phyloP scores from a whole-genome alignment of 257 asterid species.

The Avicennia marina region DNA sequence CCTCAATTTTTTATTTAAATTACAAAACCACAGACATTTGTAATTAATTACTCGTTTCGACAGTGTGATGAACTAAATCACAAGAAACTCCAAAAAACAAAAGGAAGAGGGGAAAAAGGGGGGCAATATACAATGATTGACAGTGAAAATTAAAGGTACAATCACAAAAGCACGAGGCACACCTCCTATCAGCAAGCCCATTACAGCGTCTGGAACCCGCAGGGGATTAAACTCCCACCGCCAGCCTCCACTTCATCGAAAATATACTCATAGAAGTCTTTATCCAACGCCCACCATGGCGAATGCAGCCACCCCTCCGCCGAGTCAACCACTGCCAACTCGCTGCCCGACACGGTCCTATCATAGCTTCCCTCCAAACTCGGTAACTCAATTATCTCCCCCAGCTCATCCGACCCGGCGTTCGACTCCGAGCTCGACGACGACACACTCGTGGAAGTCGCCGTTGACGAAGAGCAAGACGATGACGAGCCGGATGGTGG shows the following conservation, averaged over 20 bases:
- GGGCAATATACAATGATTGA: too few relatives aligned
- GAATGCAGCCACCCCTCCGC: slow-evolving; percentile 57
- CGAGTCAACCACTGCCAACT: slow-evolving; percentile 48
- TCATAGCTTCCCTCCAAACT: slow-evolving; percentile 56
- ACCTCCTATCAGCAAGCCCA: slow-evolving; percentile 34
- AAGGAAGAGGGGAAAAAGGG: too few relatives aligned
- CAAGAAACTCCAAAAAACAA: too few relatives aligned
- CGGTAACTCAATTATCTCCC: slow-evolving; percentile 76
- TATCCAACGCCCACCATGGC: slow-evolving; percentile 52
- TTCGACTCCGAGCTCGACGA: slow-evolving; percentile 6
- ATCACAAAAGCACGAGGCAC: slow-evolving; percentile 32
- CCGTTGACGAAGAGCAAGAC: neutral
- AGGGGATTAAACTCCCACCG: slow-evolving; percentile 31
- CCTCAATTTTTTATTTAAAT: too few relatives aligned
- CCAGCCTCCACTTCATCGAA: slow-evolving; percentile 29
- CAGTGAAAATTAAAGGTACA: too few relatives aligned
- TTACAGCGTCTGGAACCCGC: slow-evolving; percentile 32
- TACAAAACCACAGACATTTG: too few relatives aligned
- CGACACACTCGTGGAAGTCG: neutral
- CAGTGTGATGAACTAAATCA: too few relatives aligned
- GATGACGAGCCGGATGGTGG: too few relatives aligned
- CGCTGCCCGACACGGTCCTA: slow-evolving; percentile 29
- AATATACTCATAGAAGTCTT: slow-evolving; percentile 36
- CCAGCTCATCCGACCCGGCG: slow-evolving; percentile 54
- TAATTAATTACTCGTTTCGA: too few relatives aligned